Evolutionary conservation across 1,139 yeast species (phyloP).

Genomic region (Scheffersomyces illinoinensis): DNA sequence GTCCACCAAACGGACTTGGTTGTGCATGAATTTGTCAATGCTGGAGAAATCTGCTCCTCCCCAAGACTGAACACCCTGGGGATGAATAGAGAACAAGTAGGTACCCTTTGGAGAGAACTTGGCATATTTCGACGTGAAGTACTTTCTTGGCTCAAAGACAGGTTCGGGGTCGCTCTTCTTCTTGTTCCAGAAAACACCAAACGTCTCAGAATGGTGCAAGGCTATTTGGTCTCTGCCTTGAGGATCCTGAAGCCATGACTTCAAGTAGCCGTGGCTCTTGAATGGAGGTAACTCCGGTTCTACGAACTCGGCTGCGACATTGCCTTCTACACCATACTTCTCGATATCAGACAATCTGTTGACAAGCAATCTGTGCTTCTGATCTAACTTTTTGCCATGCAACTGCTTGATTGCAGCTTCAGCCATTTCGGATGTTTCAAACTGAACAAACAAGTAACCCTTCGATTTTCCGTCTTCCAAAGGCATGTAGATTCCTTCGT

Average conservation of each 20-base stretch:
- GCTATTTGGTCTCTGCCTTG: conserved; percentile 90
- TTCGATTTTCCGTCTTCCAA: conserved; percentile 76
- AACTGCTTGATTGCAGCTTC: conserved; percentile 76
- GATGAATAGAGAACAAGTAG: conserved; percentile 82
- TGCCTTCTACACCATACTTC: conserved; percentile 71
- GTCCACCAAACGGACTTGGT: conserved; percentile 85
- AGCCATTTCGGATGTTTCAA: conserved; percentile 66
- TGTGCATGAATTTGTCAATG: conserved; percentile 80
- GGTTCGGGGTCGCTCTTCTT: conserved; percentile 73
- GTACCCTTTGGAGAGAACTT: conserved; percentile 95
- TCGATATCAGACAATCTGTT: conserved; percentile 86
- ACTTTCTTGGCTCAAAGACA: conserved; percentile 74
- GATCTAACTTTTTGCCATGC: conserved; percentile 90
- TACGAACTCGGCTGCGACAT: conserved; percentile 59
- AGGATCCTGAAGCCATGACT: conserved; percentile 88
- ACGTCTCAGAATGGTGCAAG: conserved; percentile 76
- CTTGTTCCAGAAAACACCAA: conserved; percentile 88
- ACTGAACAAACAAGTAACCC: conserved; percentile 89
- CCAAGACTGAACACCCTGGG: conserved; percentile 96
- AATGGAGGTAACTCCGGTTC: conserved; percentile 75
- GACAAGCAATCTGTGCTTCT: conserved; percentile 84
- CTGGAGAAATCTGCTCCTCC: conserved; percentile 84
- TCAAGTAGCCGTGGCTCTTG: conserved; percentile 76
- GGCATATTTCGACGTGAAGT: conserved; percentile 85
- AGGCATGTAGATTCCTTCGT: conserved; percentile 79